phyloP scores from a whole-genome alignment of 1,284 basidiomycete genomes.

The Cutaneotrichosporon sp. region DNA sequence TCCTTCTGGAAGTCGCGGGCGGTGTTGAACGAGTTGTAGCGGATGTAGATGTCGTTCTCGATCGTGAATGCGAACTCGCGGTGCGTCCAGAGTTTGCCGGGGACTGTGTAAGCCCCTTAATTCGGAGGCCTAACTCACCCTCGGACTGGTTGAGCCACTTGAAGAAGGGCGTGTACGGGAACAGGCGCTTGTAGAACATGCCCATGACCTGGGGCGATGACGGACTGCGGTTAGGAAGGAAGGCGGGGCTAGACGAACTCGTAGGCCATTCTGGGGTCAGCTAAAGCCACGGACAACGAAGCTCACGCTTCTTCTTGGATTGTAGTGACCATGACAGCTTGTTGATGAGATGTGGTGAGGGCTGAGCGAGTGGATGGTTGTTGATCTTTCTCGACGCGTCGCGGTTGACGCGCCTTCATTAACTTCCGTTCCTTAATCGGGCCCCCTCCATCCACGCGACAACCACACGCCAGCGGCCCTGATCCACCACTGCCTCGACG shows the following conservation, averaged over 20 bases:
- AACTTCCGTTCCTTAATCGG: constrained; percentile 3
- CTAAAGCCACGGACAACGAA: too few species aligned
- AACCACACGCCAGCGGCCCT: background rate
- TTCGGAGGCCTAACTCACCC: constrained; percentile 38
- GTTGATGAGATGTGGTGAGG: background rate
- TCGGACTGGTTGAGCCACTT: constrained; percentile 94
- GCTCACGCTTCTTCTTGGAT: constrained; percentile 18
- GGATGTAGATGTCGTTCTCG: constrained; percentile 85
- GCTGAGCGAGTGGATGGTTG: background rate
- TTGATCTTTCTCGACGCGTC: constrained; percentile 1
- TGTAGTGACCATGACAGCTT: constrained; percentile 18
- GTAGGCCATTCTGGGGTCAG: constrained; percentile 23
- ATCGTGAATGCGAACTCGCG: constrained; percentile 98
- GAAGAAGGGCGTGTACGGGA: constrained; percentile 92
- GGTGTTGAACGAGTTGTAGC: constrained; percentile 87
- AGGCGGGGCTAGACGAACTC: constrained; percentile 11
- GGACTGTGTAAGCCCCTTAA: constrained; percentile 53
- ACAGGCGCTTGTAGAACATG: constrained; percentile 86
- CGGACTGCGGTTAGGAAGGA: constrained; percentile 40
- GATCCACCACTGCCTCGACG: too few species aligned
- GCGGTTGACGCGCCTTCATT: constrained; percentile 2
- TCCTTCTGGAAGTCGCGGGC: constrained; percentile 92
- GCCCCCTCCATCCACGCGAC: background rate
- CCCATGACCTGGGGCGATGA: constrained; percentile 70
- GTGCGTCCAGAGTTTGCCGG: constrained; percentile 74